phyloP scores from a whole-genome alignment of 495 filamentous ascomycete species.

The Xylaria curta region DNA sequence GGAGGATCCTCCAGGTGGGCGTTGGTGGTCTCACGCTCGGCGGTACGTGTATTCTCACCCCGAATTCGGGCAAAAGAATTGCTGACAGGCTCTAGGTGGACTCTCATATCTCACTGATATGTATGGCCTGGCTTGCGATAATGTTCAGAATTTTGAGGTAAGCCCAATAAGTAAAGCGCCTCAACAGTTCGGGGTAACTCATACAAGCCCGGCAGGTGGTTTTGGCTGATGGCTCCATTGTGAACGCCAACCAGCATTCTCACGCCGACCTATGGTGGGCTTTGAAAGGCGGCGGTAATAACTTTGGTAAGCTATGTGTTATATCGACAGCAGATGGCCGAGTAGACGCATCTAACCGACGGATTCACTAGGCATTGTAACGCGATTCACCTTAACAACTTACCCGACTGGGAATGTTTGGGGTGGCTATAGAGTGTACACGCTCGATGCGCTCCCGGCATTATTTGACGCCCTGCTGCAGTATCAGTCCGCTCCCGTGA shows the following conservation, averaged over 20 bases:
- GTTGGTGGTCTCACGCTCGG: conserved; percentile 53
- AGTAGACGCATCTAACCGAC: conserved; percentile 29
- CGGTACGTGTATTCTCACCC: conserved; percentile 26
- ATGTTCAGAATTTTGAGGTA: conserved; percentile 59
- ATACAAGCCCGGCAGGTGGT: conserved; percentile 46
- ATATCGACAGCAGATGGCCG: background rate
- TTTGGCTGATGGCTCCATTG: conserved; percentile 57
- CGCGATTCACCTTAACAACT: conserved; percentile 50
- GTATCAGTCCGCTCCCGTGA: conserved; percentile 33
- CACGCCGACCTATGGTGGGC: conserved; percentile 51
- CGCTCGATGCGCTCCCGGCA: conserved; percentile 35
- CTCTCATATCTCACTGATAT: conserved; percentile 57
- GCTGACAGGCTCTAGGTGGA: conserved; percentile 39
- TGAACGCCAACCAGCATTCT: conserved; percentile 51
- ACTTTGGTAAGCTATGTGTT: conserved; percentile 52
- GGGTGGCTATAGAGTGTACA: conserved; percentile 49
- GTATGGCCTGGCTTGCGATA: conserved; percentile 62
- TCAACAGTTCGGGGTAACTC: conserved; percentile 5
- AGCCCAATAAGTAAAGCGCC: conserved; percentile 3
- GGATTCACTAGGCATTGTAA: conserved; percentile 42
- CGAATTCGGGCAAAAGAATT: conserved; percentile 21
- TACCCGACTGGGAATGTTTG: conserved; percentile 50
- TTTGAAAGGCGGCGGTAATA: conserved; percentile 56
- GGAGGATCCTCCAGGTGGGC: conserved; percentile 51
- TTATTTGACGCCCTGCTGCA: conserved; percentile 35